Percentiles rank a stretch among this genome's conserved stretches.
phyloP scores from a whole-genome alignment of 176 grass and related monocot genomes.

The Carex parvula region DNA sequence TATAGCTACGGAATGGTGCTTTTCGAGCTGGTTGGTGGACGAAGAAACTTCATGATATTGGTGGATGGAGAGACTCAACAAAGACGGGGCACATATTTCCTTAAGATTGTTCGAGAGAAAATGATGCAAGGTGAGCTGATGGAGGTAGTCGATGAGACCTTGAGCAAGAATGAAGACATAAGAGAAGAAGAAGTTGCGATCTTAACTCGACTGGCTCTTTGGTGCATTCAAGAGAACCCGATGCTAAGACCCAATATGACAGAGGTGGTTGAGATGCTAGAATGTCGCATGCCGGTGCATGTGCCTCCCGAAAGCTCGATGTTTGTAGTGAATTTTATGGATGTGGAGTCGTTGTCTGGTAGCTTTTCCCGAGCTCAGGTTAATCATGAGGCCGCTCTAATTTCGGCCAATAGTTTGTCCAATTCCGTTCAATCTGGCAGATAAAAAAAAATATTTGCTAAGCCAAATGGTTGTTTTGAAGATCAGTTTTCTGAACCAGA shows the following conservation, averaged over 20 bases:
- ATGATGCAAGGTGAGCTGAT: constrained; percentile 22
- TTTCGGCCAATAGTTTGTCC: background rate
- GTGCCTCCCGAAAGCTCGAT: constrained; percentile 36
- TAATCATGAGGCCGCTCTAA: background rate
- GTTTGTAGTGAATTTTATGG: constrained; percentile 24
- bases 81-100: constrained; percentile 23
- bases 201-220: constrained; percentile 24
- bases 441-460: background rate
- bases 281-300: constrained; percentile 28
- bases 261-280: constrained; percentile 36
- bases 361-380: background rate
- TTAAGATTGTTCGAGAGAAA: constrained; percentile 30
- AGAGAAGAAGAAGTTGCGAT: constrained; percentile 30
- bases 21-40: constrained; percentile 46
- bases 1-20: constrained; percentile 69
- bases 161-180: constrained; percentile 16
- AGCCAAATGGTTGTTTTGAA: background rate
- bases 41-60: constrained; percentile 28
- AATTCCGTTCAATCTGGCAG: background rate
- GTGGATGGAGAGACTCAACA: background rate
- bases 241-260: constrained; percentile 38
- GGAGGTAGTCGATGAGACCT: constrained; percentile 46
- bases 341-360: background rate
- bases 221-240: constrained; percentile 37
- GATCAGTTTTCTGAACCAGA: too few relatives aligned